Conservation (phyloP, 164 flowering plant genomes). For the Liriodendron chinense region DNA sequence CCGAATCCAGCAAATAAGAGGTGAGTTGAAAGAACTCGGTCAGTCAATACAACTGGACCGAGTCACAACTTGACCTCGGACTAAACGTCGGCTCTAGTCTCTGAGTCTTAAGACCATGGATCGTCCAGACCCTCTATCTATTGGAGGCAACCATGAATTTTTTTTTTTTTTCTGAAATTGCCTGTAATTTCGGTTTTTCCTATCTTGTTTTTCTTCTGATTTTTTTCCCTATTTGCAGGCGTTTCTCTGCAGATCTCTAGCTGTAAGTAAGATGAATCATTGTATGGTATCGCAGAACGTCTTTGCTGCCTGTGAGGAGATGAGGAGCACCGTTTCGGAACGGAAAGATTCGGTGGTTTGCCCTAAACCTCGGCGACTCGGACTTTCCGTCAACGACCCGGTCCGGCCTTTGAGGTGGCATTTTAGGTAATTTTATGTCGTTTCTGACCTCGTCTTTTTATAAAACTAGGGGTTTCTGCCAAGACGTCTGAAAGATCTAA, state of each 20-base stretch:
- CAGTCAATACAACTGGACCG: no score
- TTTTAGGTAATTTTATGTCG: constrained; percentile 39
- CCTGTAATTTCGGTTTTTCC: no score
- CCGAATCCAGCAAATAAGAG: no score
- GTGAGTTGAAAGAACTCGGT: no score
- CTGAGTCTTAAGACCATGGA: no score
- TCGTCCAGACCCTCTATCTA: no score
- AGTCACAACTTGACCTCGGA: no score
- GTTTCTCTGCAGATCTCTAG: constrained; percentile 5
- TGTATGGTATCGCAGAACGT: constrained; percentile 49
- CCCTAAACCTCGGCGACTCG: constrained; percentile 81
- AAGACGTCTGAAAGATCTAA: neutral
- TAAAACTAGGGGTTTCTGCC: neutral
- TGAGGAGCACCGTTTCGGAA: constrained; percentile 30
- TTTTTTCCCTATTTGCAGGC: constrained; percentile 6
- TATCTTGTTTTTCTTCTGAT: neutral
- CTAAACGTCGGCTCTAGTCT: no score
- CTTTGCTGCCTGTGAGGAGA: constrained; percentile 39
- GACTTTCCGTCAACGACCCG: constrained; percentile 34
- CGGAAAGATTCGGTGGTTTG: constrained; percentile 55
- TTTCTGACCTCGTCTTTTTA: neutral
- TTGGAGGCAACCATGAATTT: no score
- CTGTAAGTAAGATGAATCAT: constrained; percentile 37
- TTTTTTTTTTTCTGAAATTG: no score
- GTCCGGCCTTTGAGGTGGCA: constrained; percentile 58